phyloP scores from a whole-genome alignment of 225 moss, liverwort and hornwort genomes.

The Bryoerythrophyllum caledonicum region DNA sequence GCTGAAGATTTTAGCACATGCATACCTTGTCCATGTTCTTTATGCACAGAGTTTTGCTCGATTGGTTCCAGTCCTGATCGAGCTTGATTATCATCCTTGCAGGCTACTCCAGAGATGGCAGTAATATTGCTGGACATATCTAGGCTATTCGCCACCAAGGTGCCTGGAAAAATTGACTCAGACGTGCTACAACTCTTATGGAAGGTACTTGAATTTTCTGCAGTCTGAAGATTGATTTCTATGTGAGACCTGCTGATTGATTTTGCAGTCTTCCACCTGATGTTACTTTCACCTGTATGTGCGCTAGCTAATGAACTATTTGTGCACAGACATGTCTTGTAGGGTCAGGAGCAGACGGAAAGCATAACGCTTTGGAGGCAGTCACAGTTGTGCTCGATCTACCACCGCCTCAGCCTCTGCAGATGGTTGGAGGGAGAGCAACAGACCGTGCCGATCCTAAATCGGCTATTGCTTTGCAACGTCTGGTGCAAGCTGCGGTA shows the following conservation, averaged over 20 bases:
- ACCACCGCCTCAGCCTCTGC: conserved; percentile 90
- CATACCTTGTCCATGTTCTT: conserved; percentile 3
- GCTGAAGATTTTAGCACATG: conserved; percentile 11
- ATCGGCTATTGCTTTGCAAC: conserved; percentile 93
- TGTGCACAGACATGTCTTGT: conserved; percentile 86
- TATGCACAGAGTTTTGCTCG: neutral
- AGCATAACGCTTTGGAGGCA: conserved; percentile 97
- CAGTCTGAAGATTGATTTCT: neutral
- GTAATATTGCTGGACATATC: conserved; percentile 98
- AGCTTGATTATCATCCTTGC: conserved; percentile 30
- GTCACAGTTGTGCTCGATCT: conserved; percentile 98
- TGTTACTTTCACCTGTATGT: conserved; percentile 11
- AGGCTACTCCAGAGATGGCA: conserved; percentile 99
- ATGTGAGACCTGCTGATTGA: neutral
- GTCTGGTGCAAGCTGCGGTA: conserved; percentile 98
- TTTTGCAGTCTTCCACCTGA: conserved; percentile 11
- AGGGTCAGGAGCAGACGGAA: conserved; percentile 94
- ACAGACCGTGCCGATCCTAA: conserved; percentile 91
- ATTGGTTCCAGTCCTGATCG: conserved; percentile 31
- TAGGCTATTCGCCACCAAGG: conserved; percentile 95
- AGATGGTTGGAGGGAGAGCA: conserved; percentile 71
- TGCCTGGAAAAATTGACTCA: conserved; percentile 98
- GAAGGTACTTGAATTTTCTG: conserved; percentile 62
- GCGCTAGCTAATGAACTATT: conserved; percentile 32
- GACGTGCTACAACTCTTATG: conserved; percentile 97